Percentiles rank a stretch among this genome's conserved stretches.
Conservation (phyloP, 305 asterid species). For the Solanum chacoense region DNA sequence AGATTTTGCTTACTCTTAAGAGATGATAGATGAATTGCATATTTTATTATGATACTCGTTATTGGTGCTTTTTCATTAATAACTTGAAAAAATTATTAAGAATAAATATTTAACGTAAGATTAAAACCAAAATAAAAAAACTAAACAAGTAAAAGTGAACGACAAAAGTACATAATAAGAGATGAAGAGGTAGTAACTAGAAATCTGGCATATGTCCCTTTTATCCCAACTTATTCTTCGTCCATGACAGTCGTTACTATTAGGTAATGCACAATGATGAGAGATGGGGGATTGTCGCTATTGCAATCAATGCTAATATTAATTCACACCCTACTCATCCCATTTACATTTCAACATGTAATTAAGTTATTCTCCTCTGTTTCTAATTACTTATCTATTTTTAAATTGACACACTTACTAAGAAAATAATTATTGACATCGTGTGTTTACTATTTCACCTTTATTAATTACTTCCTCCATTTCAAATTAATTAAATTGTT, state of each 20-base stretch:
- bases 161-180: background rate
- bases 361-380: too few species aligned
- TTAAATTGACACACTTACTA: too few species aligned
- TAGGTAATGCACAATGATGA: background rate
- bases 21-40: background rate
- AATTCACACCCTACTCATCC: background rate
- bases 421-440: too few species aligned
- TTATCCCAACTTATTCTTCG: background rate
- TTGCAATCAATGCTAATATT: background rate
- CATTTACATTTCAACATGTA: background rate
- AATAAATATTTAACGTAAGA: background rate
- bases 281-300: background rate
- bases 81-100: background rate
- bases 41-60: background rate
- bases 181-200: background rate
- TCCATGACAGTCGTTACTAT: background rate
- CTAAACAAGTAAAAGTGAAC: background rate
- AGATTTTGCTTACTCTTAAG: background rate
- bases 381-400: too few species aligned
- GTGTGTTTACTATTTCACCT: too few species aligned
- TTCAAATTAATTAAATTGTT: too few species aligned
- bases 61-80: background rate
- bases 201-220: background rate
- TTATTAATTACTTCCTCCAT: too few species aligned
- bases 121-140: background rate